Conservation (phyloP, 257 asterid genomes). For the Marsdenia floribunda region DNA sequence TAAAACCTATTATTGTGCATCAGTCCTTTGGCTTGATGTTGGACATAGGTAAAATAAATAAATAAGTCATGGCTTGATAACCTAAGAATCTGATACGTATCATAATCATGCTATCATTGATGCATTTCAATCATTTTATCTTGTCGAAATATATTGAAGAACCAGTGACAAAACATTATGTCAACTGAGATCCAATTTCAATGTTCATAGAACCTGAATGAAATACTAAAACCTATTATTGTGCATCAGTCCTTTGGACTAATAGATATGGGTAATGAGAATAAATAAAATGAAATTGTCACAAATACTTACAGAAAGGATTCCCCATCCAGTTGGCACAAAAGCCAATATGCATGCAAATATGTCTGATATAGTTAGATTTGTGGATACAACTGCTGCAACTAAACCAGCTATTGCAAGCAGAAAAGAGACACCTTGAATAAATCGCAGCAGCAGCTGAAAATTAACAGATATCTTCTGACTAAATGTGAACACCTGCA, state of each 20-base stretch:
- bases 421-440: constrained; percentile 82
- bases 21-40: neutral
- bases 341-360: constrained; percentile 89
- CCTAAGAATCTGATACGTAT: too few species aligned
- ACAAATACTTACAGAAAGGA: constrained; percentile 69
- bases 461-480: constrained; percentile 96
- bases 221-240: neutral
- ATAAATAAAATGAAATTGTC: neutral
- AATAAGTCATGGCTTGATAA: too few species aligned
- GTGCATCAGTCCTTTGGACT: neutral
- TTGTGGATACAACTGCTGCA: constrained; percentile 59
- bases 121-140: neutral
- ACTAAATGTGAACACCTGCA: constrained; percentile 93
- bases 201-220: neutral
- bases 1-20: neutral
- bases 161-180: neutral
- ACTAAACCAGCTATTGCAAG: constrained; percentile 74
- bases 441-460: constrained; percentile 85
- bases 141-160: neutral
- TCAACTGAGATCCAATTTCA: too few species aligned
- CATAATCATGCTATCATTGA: neutral
- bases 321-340: constrained; percentile 98
- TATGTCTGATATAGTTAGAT: constrained; percentile 59
- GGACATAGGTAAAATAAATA: neutral
- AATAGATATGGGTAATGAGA: neutral